These are phyloP conservation scores for Brachypodium distachyon DNA, from an alignment of 202 grass and related monocot species.

Conservation along the genomic window DNA sequence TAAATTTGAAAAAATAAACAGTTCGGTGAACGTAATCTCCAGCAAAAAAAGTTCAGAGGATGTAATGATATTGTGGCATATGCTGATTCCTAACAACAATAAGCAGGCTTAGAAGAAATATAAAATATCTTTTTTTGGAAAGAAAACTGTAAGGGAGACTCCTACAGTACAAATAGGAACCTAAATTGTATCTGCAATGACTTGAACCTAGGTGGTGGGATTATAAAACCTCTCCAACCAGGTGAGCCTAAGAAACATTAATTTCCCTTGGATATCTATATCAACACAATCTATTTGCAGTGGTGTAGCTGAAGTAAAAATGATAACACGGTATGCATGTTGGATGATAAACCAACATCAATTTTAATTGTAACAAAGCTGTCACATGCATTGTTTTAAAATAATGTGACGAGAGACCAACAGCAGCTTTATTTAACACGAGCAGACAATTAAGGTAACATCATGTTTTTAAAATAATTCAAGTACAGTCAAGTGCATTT, in stretches of 20 bases:
- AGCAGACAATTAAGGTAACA: not conserved
- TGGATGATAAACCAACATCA: not conserved
- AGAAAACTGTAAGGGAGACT: too few relatives aligned
- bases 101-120: not conserved
- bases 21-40: slow-evolving; percentile 1
- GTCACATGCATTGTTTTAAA: not conserved
- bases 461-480: not conserved
- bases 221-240: too few relatives aligned
- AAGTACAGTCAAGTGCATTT: not conserved
- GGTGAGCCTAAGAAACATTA: too few relatives aligned
- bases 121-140: too few relatives aligned
- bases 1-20: too few relatives aligned
- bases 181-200: too few relatives aligned
- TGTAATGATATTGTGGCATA: not conserved
- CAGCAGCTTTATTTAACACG: not conserved
- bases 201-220: too few relatives aligned
- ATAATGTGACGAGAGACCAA: not conserved
- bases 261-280: not conserved
- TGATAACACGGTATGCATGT: not conserved
- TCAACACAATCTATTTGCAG: not conserved
- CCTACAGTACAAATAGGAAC: too few relatives aligned
- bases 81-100: too few relatives aligned
- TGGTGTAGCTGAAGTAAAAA: not conserved
- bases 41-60: not conserved
- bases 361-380: not conserved